Conservation (phyloP, 371 early-diverging fungal genomes). For the Mucor plumbeus region DNA sequence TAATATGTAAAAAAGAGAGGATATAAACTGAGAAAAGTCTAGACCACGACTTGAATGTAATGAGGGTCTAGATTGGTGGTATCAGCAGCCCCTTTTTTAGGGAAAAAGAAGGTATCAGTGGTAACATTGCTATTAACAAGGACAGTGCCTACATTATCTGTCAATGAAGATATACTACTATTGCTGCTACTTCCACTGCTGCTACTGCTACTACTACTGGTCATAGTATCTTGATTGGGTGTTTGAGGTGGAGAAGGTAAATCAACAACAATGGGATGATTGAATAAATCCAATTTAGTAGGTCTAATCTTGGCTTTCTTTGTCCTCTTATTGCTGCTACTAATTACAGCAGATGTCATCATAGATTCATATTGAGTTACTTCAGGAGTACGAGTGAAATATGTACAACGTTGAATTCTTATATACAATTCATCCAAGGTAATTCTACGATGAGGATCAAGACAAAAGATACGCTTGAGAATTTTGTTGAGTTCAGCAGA, state of each 20-base stretch:
- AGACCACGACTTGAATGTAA: conserved; percentile 17
- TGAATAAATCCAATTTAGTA: not conserved
- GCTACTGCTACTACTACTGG: not conserved
- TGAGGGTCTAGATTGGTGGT: conserved; percentile 21
- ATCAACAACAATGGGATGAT: not conserved
- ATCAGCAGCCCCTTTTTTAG: not conserved
- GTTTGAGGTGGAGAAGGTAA: conserved; percentile 29
- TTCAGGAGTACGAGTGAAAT: conserved; percentile 58
- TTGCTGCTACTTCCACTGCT: conserved; percentile 5
- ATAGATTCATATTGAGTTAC: conserved; percentile 29
- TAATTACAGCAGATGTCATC: conserved; percentile 10
- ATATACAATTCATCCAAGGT: conserved; percentile 64
- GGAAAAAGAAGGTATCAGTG: conserved; percentile 4
- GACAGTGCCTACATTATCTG: conserved; percentile 5
- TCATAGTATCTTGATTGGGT: conserved; percentile 7
- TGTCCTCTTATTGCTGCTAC: not conserved
- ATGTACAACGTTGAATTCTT: conserved; percentile 61
- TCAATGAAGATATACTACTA: conserved; percentile 7
- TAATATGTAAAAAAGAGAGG: not conserved
- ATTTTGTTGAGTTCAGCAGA: conserved; percentile 74
- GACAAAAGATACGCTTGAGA: conserved; percentile 73
- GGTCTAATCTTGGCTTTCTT: conserved; percentile 15
- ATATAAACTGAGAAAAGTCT: not conserved
- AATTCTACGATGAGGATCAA: conserved; percentile 74
- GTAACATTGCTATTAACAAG: not conserved